These are phyloP conservation scores for Microdochium nivale DNA, from an alignment of 2,329 filamentous ascomycete species.

Conservation along the genomic window DNA sequence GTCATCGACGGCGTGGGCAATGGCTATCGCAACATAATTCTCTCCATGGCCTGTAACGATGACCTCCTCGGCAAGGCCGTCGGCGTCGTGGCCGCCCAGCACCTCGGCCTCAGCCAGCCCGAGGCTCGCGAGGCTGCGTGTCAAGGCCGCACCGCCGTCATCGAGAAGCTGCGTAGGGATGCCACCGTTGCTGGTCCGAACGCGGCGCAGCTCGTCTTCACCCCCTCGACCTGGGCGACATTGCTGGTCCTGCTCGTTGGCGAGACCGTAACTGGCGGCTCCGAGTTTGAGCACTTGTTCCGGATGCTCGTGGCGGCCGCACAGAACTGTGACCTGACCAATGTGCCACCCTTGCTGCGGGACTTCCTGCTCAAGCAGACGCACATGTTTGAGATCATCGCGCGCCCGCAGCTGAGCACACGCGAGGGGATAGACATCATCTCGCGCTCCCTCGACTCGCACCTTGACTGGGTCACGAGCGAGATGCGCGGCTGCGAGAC, in stretches of 20 bases:
- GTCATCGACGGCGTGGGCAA: conserved; percentile 25
- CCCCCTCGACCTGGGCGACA: conserved; percentile 25
- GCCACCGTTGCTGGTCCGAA: conserved; percentile 10
- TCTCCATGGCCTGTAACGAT: conserved; percentile 29
- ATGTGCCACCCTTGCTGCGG: conserved; percentile 8
- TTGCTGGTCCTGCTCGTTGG: conserved; percentile 28
- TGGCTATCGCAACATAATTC: conserved; percentile 27
- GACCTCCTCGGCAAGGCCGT: conserved; percentile 24
- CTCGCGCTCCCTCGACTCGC: not conserved
- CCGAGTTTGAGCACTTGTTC: conserved; percentile 25
- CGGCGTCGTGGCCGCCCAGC: conserved; percentile 28
- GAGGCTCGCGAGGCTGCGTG: conserved; percentile 21
- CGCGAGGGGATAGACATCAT: conserved; percentile 1
- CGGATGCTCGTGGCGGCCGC: conserved; percentile 19
- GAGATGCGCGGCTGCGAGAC: not conserved
- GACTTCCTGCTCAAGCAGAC: conserved; percentile 21
- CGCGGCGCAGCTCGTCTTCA: conserved; percentile 17
- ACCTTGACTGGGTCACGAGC: conserved; percentile 1
- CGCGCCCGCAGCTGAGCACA: not conserved
- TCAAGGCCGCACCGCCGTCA: conserved; percentile 23
- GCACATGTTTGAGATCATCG: conserved; percentile 2
- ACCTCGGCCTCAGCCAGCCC: conserved; percentile 22
- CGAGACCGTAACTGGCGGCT: conserved; percentile 29
- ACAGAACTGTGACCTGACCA: conserved; percentile 12
- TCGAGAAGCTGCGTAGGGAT: conserved; percentile 24